Percentiles rank a stretch among this genome's conserved stretches.
These are phyloP conservation scores for Ceratobasidium sp. DNA, from an alignment of 1,284 basidiomycete species.

Conservation along the genomic window DNA sequence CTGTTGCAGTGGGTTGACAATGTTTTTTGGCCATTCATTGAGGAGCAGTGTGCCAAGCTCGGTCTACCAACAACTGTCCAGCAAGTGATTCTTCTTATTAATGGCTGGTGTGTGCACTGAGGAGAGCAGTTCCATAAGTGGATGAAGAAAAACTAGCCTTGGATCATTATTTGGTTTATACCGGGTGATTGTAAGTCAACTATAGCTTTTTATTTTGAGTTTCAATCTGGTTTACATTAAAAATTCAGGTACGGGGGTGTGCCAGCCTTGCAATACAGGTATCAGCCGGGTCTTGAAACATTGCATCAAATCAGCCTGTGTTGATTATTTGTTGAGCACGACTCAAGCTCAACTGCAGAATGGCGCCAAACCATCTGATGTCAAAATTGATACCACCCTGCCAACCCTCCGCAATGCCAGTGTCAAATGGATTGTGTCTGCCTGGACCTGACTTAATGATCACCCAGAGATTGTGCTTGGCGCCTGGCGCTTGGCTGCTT, in stretches of 20 bases:
- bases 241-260: constrained; percentile 51
- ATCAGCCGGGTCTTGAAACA: constrained; percentile 54
- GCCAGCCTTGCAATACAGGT: constrained; percentile 55
- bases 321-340: constrained; percentile 1
- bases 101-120: constrained; percentile 54
- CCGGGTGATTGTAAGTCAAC: constrained; percentile 51
- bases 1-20: constrained; percentile 33
- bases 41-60: background rate
- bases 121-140: constrained; percentile 53
- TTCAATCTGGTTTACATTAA: too few relatives aligned
- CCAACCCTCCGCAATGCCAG: constrained; percentile 20
- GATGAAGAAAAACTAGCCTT: constrained; percentile 51
- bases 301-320: constrained; percentile 47
- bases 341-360: background rate
- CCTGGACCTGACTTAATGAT: constrained; percentile 11
- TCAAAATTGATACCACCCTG: constrained; percentile 8
- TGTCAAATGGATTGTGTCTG: background rate
- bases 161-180: constrained; percentile 53
- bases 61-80: constrained; percentile 11
- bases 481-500: background rate
- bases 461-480: constrained; percentile 7
- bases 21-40: constrained; percentile 35
- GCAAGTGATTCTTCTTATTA: constrained; percentile 52
- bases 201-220: too few relatives aligned
- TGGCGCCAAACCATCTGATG: background rate